phyloP scores from a whole-genome alignment of 805 yeast genomes.

The Zygoascus biomembranicola region DNA sequence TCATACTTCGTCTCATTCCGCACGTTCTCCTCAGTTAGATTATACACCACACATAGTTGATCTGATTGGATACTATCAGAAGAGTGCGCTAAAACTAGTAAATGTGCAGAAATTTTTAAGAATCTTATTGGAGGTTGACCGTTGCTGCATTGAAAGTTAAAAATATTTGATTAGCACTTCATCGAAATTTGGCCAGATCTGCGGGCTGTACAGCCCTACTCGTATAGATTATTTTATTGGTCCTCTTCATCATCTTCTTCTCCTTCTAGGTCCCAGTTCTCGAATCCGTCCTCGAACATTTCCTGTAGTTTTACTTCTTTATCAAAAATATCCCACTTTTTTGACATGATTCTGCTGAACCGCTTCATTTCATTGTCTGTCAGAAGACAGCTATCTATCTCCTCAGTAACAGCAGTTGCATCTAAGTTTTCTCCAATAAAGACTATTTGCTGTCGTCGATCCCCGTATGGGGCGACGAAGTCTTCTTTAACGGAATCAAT shows the following conservation, averaged over 20 bases:
- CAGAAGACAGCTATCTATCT: conserved; percentile 33
- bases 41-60: too few relatives aligned
- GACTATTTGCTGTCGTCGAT: conserved; percentile 39
- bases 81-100: too few relatives aligned
- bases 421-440: conserved; percentile 36
- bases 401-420: conserved; percentile 23
- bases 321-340: conserved; percentile 24
- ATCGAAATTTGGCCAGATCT: too few relatives aligned
- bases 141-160: too few relatives aligned
- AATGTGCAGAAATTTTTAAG: too few relatives aligned
- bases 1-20: too few relatives aligned
- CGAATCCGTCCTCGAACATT: conserved; percentile 36
- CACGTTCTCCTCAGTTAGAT: too few relatives aligned
- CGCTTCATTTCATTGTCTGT: conserved; percentile 32
- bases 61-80: too few relatives aligned
- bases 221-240: neutral
- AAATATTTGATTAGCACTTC: too few relatives aligned
- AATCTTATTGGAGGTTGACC: too few relatives aligned
- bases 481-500: conserved; percentile 29
- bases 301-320: conserved; percentile 9
- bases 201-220: too few relatives aligned
- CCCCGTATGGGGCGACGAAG: conserved; percentile 35
- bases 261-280: conserved; percentile 30
- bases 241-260: neutral
- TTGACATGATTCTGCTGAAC: conserved; percentile 24